Conservation (phyloP, 2,329 filamentous ascomycete species). For the Talaromyces atroroseus region DNA sequence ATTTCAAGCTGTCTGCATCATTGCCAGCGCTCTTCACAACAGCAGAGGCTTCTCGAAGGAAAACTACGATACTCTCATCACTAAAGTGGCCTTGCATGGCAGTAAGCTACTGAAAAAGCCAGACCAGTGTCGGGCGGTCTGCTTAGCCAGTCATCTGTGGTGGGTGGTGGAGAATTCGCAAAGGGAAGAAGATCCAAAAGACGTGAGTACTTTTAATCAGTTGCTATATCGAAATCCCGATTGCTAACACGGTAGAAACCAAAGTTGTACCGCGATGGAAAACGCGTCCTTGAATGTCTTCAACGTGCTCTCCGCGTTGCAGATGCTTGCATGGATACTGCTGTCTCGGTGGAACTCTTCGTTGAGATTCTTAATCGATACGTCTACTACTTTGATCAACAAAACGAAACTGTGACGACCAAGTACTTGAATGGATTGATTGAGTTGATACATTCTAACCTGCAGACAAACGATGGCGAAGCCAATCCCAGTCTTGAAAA, state of each 20-base stretch:
- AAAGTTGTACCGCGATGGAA: constrained; percentile 92
- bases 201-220: constrained; percentile 50
- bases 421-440: constrained; percentile 98
- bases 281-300: constrained; percentile 91
- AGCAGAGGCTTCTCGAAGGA: constrained; percentile 89
- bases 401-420: constrained; percentile 95
- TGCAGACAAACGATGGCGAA: constrained; percentile 68
- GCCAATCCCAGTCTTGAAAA: constrained; percentile 72
- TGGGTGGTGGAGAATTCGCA: constrained; percentile 83
- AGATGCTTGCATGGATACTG: constrained; percentile 98
- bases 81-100: constrained; percentile 92
- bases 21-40: constrained; percentile 81
- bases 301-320: constrained; percentile 93
- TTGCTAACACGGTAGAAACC: constrained; percentile 16
- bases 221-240: neutral
- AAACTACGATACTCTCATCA: constrained; percentile 98
- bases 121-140: constrained; percentile 94
- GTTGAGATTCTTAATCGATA: constrained; percentile 98
- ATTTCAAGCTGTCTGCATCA: constrained; percentile 94
- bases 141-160: constrained; percentile 94
- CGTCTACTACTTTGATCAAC: constrained; percentile 98
- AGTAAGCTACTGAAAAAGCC: constrained; percentile 97
- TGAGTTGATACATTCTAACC: constrained; percentile 94
- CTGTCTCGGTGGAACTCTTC: constrained; percentile 94
- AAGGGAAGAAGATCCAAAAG: constrained; percentile 74